Conservation (phyloP, 257 asterid species). For the Petunia axillaris region DNA sequence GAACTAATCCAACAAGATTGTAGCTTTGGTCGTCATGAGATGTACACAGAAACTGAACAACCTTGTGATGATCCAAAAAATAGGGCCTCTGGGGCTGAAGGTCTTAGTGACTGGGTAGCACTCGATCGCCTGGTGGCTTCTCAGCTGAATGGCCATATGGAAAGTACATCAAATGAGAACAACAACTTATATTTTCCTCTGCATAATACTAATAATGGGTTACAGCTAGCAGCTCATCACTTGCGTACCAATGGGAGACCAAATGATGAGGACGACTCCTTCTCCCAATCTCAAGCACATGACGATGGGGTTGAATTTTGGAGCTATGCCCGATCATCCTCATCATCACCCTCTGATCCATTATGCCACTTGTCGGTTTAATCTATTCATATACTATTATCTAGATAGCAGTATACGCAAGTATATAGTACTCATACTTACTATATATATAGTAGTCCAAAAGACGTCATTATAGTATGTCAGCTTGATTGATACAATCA, state of each 20-base stretch:
- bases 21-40: conserved; percentile 37
- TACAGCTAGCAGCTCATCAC: conserved; percentile 28
- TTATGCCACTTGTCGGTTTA: conserved; percentile 74
- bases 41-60: conserved; percentile 19
- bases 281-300: conserved; percentile 36
- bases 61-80: conserved; percentile 18
- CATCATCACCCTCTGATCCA: conserved; percentile 66
- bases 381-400: not conserved
- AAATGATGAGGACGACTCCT: conserved; percentile 28
- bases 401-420: too few species aligned
- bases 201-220: conserved; percentile 36
- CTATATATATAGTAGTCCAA: not conserved
- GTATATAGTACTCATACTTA: too few species aligned
- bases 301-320: conserved; percentile 61
- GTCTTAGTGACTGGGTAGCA: conserved; percentile 60
- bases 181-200: conserved; percentile 54
- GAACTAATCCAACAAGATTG: conserved; percentile 34
- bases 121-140: conserved; percentile 88
- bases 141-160: conserved; percentile 75
- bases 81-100: not conserved
- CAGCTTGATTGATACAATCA: conserved; percentile 9
- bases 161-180: conserved; percentile 1
- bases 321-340: conserved; percentile 59
- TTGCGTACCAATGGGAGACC: conserved; percentile 35
- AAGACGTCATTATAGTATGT: not conserved